phyloP scores from a whole-genome alignment of 2,329 filamentous ascomycete species.

The Colletotrichum nymphaeae region DNA sequence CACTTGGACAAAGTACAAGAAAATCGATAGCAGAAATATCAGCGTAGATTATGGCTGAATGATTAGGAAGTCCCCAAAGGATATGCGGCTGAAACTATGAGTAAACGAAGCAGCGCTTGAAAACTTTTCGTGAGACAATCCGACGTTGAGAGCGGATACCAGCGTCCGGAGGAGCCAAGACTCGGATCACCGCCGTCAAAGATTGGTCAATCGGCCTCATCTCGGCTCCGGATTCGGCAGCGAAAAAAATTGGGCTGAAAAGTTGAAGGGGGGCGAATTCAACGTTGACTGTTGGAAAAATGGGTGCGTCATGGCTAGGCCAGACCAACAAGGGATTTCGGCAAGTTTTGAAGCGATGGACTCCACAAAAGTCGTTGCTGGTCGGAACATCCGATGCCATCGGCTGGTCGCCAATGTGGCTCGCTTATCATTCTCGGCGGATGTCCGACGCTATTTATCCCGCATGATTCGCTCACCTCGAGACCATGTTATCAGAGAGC shows the following conservation, averaged over 20 bases:
- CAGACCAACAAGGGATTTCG: slow-evolving; percentile 5
- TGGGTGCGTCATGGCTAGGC: slow-evolving; percentile 9
- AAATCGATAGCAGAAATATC: background rate
- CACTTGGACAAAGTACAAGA: background rate
- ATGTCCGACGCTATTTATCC: slow-evolving; percentile 17
- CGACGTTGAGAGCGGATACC: slow-evolving; percentile 3
- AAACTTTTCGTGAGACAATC: slow-evolving; percentile 8
- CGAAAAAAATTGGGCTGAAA: background rate
- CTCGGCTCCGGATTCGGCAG: slow-evolving; percentile 29
- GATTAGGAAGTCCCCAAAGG: background rate
- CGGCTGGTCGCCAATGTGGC: background rate
- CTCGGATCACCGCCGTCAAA: slow-evolving; percentile 12
- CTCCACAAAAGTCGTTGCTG: slow-evolving; percentile 11
- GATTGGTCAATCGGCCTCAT: slow-evolving; percentile 16
- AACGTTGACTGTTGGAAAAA: background rate
- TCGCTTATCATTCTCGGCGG: slow-evolving; percentile 6
- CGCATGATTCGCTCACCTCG: background rate
- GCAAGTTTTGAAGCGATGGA: slow-evolving; percentile 27
- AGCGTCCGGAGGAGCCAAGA: slow-evolving; percentile 7
- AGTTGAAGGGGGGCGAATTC: background rate
- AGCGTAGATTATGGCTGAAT: background rate
- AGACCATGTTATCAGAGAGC: background rate
- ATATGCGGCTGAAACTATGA: background rate
- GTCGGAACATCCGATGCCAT: slow-evolving; percentile 24
- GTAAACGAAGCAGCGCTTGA: background rate